Percentiles rank a stretch among this genome's conserved stretches.
Conservation (phyloP, 2,329 filamentous ascomycete species). For the Fusarium phyllophilum region DNA sequence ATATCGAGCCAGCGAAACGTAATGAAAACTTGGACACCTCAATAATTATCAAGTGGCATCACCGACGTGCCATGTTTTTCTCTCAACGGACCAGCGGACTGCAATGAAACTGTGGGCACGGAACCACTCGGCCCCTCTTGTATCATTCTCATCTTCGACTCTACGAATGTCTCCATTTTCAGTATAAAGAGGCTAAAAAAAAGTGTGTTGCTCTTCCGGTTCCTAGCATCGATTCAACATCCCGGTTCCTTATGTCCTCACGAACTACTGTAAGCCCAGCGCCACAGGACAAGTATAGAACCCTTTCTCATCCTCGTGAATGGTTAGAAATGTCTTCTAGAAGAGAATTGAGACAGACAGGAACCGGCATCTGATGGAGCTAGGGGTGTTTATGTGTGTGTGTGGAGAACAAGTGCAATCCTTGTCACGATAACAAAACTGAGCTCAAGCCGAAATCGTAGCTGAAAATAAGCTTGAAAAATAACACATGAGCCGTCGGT, state of each 20-base stretch:
- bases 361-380: slow-evolving; percentile 12
- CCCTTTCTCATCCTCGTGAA: background rate
- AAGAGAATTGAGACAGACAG: slow-evolving; percentile 4
- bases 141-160: background rate
- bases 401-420: slow-evolving; percentile 19
- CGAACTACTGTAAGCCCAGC: slow-evolving; percentile 17
- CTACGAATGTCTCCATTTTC: background rate
- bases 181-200: background rate
- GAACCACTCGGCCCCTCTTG: slow-evolving; percentile 21
- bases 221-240: background rate
- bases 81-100: background rate
- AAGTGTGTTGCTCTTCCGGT: slow-evolving; percentile 4
- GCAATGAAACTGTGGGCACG: slow-evolving; percentile 21
- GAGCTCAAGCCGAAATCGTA: background rate
- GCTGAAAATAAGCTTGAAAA: slow-evolving; percentile 29
- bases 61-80: background rate
- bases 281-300: slow-evolving; percentile 24
- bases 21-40: slow-evolving; percentile 32
- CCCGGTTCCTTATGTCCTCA: slow-evolving; percentile 1
- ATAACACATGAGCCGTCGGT: slow-evolving; percentile 4
- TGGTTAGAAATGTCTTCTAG: slow-evolving; percentile 27
- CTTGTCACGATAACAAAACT: slow-evolving; percentile 21
- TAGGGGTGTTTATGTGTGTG: slow-evolving; percentile 6
- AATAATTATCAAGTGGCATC: slow-evolving; percentile 16
- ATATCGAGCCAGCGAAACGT: slow-evolving; percentile 38